Evolutionary conservation across 2,329 filamentous ascomycete genomes (phyloP), one percentile per base, ranked within the genome.

Genomic region (Diaporthe citri): DNA sequence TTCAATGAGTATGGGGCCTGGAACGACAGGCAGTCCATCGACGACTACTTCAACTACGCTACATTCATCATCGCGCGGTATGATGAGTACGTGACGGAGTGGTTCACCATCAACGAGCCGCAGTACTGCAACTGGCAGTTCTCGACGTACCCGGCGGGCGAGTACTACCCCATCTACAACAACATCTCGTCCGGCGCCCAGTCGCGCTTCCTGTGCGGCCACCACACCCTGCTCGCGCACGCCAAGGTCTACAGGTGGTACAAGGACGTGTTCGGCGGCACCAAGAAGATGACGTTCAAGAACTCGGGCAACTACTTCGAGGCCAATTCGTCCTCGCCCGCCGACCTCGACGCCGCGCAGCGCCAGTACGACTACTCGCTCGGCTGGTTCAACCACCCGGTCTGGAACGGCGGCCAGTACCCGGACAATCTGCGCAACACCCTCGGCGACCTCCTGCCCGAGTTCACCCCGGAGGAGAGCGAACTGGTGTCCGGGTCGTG

Each of bases 31-130:
- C 57, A 72, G 71, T n/a, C 43, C 20, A 34, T 72, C 4, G 71
- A 72, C 34, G 71, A 72, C 57, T 72, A 66, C 57, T 72, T 72
- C 71, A 66, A 72, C 71, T 72, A 72, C 46, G 71, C 71, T 17
- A 72, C 59, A 17, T 72, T 72, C 36, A 34, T 72, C 46, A 72
- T 72, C 36, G 36, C 57, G n/a, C 43, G 71, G 5, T 72, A 72
- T 17, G 71, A 72, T 17, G 9, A 66, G 25, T 60, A 55, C n/a
- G 71, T 72, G 4, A 52, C 46, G 6, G 57, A 62, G 17, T 72
- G 71, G 71, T 72, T 66, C 34, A 72, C 71, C 31, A 72, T 72
- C 34, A 72, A 72, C n/a, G 71, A 72, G 71, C 71, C 71, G 4
- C 71, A 72, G 71, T 72, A 72, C 57, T 72, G 71, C 57, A 41